phyloP scores from a whole-genome alignment of 2,329 filamentous ascomycete genomes.

The Microthyrium microscopicum region DNA sequence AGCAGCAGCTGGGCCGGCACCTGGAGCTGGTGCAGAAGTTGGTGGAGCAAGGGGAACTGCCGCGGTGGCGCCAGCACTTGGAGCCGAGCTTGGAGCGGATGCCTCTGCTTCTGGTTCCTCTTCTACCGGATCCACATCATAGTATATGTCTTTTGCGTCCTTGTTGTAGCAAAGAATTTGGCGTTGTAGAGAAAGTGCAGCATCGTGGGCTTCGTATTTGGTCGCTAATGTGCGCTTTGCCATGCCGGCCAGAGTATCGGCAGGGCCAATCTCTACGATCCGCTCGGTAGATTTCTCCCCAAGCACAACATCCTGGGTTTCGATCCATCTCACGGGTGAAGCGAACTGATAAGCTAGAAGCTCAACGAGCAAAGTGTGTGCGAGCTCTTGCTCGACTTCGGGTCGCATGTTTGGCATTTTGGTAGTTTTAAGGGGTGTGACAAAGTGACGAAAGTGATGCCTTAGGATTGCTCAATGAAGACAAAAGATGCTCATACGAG shows the following conservation, averaged over 20 bases:
- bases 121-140: slow-evolving; percentile 87
- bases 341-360: slow-evolving; percentile 98
- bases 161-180: slow-evolving; percentile 99
- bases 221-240: slow-evolving; percentile 87
- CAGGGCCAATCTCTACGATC: slow-evolving; percentile 93
- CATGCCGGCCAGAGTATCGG: slow-evolving; percentile 95
- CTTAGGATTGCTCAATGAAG: slow-evolving; percentile 2
- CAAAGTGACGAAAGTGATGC: not conserved
- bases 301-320: slow-evolving; percentile 98
- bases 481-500: too few species aligned
- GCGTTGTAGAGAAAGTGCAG: slow-evolving; percentile 85
- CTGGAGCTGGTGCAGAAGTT: slow-evolving; percentile 42
- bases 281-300: slow-evolving; percentile 90
- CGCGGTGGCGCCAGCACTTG: slow-evolving; percentile 31
- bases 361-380: slow-evolving; percentile 95
- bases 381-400: slow-evolving; percentile 97
- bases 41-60: slow-evolving; percentile 36
- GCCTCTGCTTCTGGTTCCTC: slow-evolving; percentile 48
- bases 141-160: slow-evolving; percentile 98
- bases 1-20: slow-evolving; percentile 71
- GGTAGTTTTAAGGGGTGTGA: slow-evolving; percentile 4
- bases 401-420: slow-evolving; percentile 74
- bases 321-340: slow-evolving; percentile 97
- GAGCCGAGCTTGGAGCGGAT: slow-evolving; percentile 28
- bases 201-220: slow-evolving; percentile 98